These are phyloP conservation scores for Zymoseptoria crescenta DNA, from an alignment of 2,329 filamentous ascomycete genomes.

Conservation along the genomic window DNA sequence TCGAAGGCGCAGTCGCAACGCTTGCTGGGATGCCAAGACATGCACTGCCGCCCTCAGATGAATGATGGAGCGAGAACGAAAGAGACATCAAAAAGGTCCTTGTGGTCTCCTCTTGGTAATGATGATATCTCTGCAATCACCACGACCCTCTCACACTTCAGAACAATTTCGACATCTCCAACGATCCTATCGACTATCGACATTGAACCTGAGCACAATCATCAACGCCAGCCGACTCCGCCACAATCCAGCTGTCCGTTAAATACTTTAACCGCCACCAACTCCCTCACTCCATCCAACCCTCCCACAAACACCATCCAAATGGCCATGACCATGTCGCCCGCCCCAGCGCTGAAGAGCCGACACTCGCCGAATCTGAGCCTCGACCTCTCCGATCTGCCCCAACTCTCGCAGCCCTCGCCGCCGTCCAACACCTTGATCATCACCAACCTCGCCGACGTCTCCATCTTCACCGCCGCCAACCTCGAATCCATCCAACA, in stretches of 20 bases:
- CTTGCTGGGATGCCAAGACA: too few species aligned
- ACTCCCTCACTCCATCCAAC: not conserved
- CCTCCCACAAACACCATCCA: not conserved
- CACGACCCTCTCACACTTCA: not conserved
- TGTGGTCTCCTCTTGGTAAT: too few species aligned
- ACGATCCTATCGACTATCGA: too few species aligned
- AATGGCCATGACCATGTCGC: constrained; percentile 12
- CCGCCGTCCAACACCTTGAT: constrained; percentile 76
- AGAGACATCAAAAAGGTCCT: too few species aligned
- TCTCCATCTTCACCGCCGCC: constrained; percentile 64
- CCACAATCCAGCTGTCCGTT: not conserved
- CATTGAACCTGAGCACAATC: too few species aligned
- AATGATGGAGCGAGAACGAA: too few species aligned
- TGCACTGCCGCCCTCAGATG: too few species aligned
- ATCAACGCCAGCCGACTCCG: not conserved
- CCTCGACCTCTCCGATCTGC: constrained; percentile 66
- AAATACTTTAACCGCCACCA: not conserved
- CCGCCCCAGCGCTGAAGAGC: constrained; percentile 13
- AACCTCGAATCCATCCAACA: constrained; percentile 67
- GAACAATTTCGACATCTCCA: too few species aligned
- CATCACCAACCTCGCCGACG: constrained; percentile 69
- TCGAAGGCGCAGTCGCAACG: not conserved
- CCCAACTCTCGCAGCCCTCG: constrained; percentile 61
- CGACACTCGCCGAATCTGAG: constrained; percentile 47
- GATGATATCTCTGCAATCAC: too few species aligned